Conservation (phyloP, 1,284 basidiomycete species). For the Neonothopanus nambi region DNA sequence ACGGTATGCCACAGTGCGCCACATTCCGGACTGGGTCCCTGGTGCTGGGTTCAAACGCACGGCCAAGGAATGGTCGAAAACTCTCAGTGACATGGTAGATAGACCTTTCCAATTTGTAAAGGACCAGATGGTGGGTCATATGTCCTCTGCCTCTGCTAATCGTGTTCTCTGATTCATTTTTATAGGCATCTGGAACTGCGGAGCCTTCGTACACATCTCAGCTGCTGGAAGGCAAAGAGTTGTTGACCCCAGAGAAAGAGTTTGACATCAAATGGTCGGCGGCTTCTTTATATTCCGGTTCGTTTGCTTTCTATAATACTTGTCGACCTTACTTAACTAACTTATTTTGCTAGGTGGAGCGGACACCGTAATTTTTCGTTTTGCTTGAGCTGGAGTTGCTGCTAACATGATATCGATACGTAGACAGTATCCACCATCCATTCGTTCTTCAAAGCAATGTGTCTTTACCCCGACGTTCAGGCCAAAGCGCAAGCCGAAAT, state of each 20-base stretch:
- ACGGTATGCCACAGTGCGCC: constrained; percentile 16
- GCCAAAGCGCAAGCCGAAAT: constrained; percentile 36
- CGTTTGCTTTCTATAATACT: neutral
- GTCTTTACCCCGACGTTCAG: constrained; percentile 34
- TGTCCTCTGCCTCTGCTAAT: neutral
- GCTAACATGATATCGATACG: neutral
- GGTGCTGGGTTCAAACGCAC: constrained; percentile 24
- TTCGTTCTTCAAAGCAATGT: constrained; percentile 27
- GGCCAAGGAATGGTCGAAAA: constrained; percentile 17
- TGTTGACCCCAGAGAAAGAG: constrained; percentile 17
- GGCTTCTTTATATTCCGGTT: constrained; percentile 23
- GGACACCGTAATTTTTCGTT: constrained; percentile 15
- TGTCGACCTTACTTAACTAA: neutral
- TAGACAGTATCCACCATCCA: constrained; percentile 16
- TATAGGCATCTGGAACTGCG: constrained; percentile 20
- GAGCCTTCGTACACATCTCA: constrained; percentile 19
- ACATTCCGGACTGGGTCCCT: constrained; percentile 27
- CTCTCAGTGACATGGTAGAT: constrained; percentile 18
- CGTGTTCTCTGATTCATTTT: neutral
- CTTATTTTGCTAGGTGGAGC: constrained; percentile 13
- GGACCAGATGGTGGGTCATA: constrained; percentile 19
- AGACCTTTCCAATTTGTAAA: constrained; percentile 22
- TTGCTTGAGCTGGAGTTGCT: no score
- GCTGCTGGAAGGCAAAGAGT: constrained; percentile 17
- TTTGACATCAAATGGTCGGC: constrained; percentile 25